phyloP scores from a whole-genome alignment of 2,329 filamentous ascomycete genomes.

The Blastomyces silverae region DNA sequence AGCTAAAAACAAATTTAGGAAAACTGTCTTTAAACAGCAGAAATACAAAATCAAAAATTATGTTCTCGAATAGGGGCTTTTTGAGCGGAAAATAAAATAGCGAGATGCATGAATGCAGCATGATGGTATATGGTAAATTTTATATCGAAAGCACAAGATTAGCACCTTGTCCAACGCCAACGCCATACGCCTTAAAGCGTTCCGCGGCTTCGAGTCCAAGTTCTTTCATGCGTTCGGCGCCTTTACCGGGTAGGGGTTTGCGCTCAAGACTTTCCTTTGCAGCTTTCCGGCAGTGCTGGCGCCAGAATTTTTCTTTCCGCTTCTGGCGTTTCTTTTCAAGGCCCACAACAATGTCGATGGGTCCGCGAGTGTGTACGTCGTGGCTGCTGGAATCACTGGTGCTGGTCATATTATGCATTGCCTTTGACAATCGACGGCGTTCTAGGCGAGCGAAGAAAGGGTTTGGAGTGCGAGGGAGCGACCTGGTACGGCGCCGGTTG shows the following conservation, averaged over 20 bases:
- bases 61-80: conserved; percentile 10
- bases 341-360: conserved; percentile 95
- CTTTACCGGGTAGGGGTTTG: conserved; percentile 71
- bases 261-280: conserved; percentile 60
- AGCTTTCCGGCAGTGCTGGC: conserved; percentile 80
- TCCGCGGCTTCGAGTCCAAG: conserved; percentile 84
- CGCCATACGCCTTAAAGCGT: conserved; percentile 62
- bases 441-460: conserved; percentile 51
- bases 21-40: conserved; percentile 19
- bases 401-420: conserved; percentile 32
- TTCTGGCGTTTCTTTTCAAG: conserved; percentile 90
- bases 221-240: conserved; percentile 87
- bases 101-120: background rate
- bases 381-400: conserved; percentile 25
- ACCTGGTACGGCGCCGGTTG: conserved; percentile 70
- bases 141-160: conserved; percentile 61
- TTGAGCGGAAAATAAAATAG: background rate
- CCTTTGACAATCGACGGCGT: conserved; percentile 30
- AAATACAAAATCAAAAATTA: conserved; percentile 22
- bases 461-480: conserved; percentile 71
- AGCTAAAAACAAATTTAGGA: background rate
- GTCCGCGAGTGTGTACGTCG: conserved; percentile 71
- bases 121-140: background rate
- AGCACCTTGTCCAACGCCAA: conserved; percentile 37
- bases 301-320: conserved; percentile 84